These are phyloP conservation scores for Volutella citrinella DNA, from an alignment of 2,329 filamentous ascomycete genomes.

Conservation along the genomic window DNA sequence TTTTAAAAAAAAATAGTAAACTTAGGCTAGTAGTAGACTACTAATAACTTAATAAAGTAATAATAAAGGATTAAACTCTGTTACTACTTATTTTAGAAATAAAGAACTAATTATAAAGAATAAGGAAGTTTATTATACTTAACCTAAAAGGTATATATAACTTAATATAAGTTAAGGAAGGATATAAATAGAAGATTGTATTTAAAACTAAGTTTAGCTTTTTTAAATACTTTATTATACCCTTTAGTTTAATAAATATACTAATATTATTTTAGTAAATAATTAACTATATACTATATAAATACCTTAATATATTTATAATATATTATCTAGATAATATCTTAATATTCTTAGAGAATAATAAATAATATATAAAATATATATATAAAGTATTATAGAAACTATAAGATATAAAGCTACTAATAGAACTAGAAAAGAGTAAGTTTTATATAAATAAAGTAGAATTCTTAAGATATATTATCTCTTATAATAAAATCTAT, in stretches of 20 bases:
- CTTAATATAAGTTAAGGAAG: constrained; percentile 24
- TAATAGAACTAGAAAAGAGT: too few species aligned
- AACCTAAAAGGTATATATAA: constrained; percentile 22
- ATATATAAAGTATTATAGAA: too few species aligned
- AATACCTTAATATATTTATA: neutral
- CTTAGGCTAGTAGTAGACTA: constrained; percentile 26
- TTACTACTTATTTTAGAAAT: constrained; percentile 24
- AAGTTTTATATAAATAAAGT: too few species aligned
- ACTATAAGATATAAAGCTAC: constrained; percentile 2
- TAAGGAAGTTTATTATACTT: constrained; percentile 2
- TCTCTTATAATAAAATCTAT: neutral
- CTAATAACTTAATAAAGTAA: constrained; percentile 22
- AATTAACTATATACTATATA: neutral
- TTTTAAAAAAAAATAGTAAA: constrained; percentile 18
- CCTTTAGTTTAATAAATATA: constrained; percentile 23
- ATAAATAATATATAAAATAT: too few species aligned
- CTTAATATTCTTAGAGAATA: too few species aligned
- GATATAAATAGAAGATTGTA: constrained; percentile 32
- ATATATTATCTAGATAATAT: too few species aligned
- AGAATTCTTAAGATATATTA: too few species aligned
- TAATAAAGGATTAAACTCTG: constrained; percentile 21
- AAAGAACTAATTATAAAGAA: constrained; percentile 16
- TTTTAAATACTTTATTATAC: constrained; percentile 33
- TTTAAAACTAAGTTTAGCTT: constrained; percentile 31
- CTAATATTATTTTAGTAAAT: constrained; percentile 12